These are phyloP conservation scores for Lipomyces spencermartinsiae DNA, from an alignment of 805 yeast species.

Conservation along the genomic window DNA sequence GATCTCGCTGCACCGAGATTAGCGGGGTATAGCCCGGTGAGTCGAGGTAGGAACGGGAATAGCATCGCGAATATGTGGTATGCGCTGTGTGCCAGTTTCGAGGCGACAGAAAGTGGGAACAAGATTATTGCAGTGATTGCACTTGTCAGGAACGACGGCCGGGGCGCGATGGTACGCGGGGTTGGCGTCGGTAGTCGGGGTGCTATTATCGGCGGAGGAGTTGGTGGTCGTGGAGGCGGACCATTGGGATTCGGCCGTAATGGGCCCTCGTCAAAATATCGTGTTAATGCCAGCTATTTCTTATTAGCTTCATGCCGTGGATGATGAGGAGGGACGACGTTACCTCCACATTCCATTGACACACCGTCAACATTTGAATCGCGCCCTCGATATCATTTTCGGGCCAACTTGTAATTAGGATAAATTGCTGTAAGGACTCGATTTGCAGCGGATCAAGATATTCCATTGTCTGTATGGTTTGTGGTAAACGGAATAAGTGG, in stretches of 20 bases:
- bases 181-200: slow-evolving; percentile 39
- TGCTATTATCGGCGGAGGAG: slow-evolving; percentile 44
- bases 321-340: neutral
- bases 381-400: slow-evolving; percentile 43
- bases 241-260: slow-evolving; percentile 27
- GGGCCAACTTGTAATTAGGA: slow-evolving; percentile 46
- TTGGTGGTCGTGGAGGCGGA: slow-evolving; percentile 22
- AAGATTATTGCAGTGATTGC: slow-evolving; percentile 44
- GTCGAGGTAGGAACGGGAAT: slow-evolving; percentile 50
- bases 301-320: neutral
- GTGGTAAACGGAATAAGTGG: neutral
- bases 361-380: slow-evolving; percentile 42
- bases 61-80: slow-evolving; percentile 34
- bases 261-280: slow-evolving; percentile 37
- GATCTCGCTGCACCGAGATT: slow-evolving; percentile 49
- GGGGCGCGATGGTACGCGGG: slow-evolving; percentile 42
- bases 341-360: slow-evolving; percentile 52
- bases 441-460: slow-evolving; percentile 27
- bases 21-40: slow-evolving; percentile 49
- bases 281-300: slow-evolving; percentile 32
- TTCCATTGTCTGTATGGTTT: slow-evolving; percentile 11
- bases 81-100: slow-evolving; percentile 38
- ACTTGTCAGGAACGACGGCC: slow-evolving; percentile 38
- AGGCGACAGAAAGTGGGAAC: slow-evolving; percentile 47
- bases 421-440: slow-evolving; percentile 43